Conservation (phyloP, 1,284 basidiomycete genomes). For the Thecaphora frezii region DNA sequence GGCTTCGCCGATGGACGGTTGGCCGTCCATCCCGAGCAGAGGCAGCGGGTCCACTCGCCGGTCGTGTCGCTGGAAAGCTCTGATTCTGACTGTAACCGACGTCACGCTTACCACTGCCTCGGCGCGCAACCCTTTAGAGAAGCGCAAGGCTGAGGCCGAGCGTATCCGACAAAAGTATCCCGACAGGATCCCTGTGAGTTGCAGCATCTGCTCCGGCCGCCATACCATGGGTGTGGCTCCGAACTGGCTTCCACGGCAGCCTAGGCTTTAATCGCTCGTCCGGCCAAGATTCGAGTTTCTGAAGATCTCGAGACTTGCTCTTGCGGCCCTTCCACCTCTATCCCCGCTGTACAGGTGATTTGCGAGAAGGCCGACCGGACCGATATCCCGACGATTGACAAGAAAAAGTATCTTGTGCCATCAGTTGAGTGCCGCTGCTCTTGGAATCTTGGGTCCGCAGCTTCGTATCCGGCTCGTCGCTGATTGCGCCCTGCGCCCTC, state of each 20-base stretch:
- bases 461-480: too few relatives aligned
- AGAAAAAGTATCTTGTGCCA: slow-evolving; percentile 99
- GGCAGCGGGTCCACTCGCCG: too few relatives aligned
- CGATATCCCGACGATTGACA: slow-evolving; percentile 98
- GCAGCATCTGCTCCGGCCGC: background rate
- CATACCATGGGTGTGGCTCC: background rate
- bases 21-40: too few relatives aligned
- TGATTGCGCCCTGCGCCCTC: background rate
- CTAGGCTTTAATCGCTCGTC: too few relatives aligned
- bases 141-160: slow-evolving; percentile 93
- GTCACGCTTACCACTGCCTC: background rate
- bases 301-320: background rate
- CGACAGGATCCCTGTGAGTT: slow-evolving; percentile 85
- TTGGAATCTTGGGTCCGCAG: slow-evolving; percentile 1
- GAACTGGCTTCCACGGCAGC: background rate
- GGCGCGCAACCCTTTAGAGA: slow-evolving; percentile 67
- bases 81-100: background rate
- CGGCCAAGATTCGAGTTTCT: too few relatives aligned
- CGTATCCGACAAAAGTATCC: slow-evolving; percentile 97
- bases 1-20: too few relatives aligned
- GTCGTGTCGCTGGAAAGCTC: background rate
- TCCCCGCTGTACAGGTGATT: slow-evolving; percentile 88
- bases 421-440: too few relatives aligned
- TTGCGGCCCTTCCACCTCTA: background rate
- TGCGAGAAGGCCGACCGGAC: slow-evolving; percentile 99